Evolutionary conservation across 768 basidiomycete species (phyloP).

Genomic region (Cantharellus anzutake): DNA sequence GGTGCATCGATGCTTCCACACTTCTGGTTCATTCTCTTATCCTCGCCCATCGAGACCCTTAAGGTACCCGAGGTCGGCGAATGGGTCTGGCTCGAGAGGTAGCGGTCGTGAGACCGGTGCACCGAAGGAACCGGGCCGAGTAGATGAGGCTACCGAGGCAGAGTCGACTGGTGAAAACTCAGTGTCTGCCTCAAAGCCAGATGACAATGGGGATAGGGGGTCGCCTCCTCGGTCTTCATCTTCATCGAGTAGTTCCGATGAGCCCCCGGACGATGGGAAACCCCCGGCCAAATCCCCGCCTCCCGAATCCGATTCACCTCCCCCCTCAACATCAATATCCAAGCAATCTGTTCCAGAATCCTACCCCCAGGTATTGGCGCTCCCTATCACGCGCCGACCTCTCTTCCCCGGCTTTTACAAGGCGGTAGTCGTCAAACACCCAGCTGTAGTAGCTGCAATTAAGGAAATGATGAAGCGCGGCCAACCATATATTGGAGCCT

Average conservation of each 20-base stretch:
- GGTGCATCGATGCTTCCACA: background rate
- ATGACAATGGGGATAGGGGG: conserved; percentile 2
- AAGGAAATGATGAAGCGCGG: conserved; percentile 95
- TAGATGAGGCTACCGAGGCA: background rate
- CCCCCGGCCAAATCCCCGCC: conserved; percentile 4
- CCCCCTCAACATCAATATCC: conserved; percentile 36
- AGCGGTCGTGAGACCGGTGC: conserved; percentile 1
- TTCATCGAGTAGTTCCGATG: conserved; percentile 18
- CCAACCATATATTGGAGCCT: conserved; percentile 93
- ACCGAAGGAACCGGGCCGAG: background rate
- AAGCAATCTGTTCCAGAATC: conserved; percentile 76
- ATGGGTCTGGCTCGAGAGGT: conserved; percentile 7
- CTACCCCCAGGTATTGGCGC: conserved; percentile 86
- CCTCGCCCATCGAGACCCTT: conserved; percentile 2
- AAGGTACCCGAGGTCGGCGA: conserved; percentile 19
- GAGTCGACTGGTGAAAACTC: conserved; percentile 3
- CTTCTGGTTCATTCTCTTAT: background rate
- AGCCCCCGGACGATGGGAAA: conserved; percentile 19
- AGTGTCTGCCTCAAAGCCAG: conserved; percentile 4
- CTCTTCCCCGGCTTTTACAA: conserved; percentile 98
- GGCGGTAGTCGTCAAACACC: conserved; percentile 84
- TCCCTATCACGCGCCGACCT: conserved; percentile 87
- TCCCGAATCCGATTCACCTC: conserved; percentile 17
- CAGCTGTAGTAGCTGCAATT: conserved; percentile 78
- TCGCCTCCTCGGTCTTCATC: conserved; percentile 21